A percentile compares a stretch with the other conserved stretches of the same genome.
Conservation (phyloP, 768 basidiomycete species). For the Xerocomus potaroensis region DNA sequence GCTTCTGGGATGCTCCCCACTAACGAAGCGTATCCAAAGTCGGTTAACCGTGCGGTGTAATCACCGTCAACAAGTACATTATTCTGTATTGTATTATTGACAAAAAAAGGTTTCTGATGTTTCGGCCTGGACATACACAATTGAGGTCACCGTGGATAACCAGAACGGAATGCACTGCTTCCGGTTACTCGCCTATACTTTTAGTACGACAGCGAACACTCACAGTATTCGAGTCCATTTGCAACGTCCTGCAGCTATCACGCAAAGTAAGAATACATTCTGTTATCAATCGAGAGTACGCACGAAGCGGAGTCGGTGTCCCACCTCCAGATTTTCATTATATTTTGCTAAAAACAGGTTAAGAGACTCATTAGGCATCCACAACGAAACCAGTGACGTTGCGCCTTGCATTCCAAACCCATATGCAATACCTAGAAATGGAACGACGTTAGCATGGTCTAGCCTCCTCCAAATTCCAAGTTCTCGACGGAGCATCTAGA, state of each 20-base stretch:
- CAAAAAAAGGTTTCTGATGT: neutral
- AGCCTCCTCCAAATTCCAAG: conserved; percentile 29
- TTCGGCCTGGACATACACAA: conserved; percentile 4
- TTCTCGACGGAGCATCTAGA: conserved; percentile 25
- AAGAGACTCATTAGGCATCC: conserved; percentile 28
- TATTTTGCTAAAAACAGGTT: conserved; percentile 12
- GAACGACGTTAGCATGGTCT: conserved; percentile 23
- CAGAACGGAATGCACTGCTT: conserved; percentile 11
- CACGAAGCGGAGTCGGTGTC: conserved; percentile 12
- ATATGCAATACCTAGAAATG: conserved; percentile 22
- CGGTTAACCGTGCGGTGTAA: too few relatives aligned
- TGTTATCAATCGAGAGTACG: neutral
- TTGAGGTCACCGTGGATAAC: conserved; percentile 17
- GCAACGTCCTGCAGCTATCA: conserved; percentile 13
- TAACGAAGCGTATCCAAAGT: too few relatives aligned
- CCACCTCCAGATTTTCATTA: neutral
- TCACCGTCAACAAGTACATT: conserved; percentile 13
- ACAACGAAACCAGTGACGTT: conserved; percentile 28
- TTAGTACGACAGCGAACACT: neutral
- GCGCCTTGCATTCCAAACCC: conserved; percentile 22
- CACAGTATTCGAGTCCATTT: conserved; percentile 14
- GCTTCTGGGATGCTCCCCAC: too few relatives aligned
- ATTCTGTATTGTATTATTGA: conserved; percentile 8
- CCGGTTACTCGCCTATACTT: neutral
- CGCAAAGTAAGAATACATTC: conserved; percentile 13